Base-by-base conservation (phyloP, 2,329 filamentous ascomycete genomes). In the Phaeosphaeria sp. region DNA sequence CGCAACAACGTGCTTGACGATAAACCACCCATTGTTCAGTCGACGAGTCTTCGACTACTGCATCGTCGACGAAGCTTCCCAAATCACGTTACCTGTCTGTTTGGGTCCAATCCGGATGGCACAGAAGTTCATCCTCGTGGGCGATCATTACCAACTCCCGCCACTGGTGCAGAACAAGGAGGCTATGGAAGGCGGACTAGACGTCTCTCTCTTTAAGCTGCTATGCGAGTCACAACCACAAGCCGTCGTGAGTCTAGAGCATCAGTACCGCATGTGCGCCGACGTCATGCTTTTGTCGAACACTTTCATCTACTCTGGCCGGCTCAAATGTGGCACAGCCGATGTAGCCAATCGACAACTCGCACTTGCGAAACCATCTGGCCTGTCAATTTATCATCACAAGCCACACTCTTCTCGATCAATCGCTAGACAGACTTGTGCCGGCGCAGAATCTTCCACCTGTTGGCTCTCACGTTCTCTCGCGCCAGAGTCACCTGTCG, bases 241-340 rank as follows among this genome's bases (percentile, higher is more conserved):
- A 47, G 93, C 93, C 0, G 93, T 99, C 2, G 92, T 96, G 60
- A 96, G 91, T 62, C 85, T 99, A 1, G 93, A 95, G 69, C 93
- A 97, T 71, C 95, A 99, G 74, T 99, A 99, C 74, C 92, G 95
- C 60, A 99, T 99, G 95, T 97, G 92, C 69, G 91, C 95, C 66
- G 95, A 99, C 60, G 91, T 99, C 59, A 98, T 98, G 94, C 85
- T 89, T 2, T 84, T 99, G 15, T 96, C 92, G 61, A 99, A 97
- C 76, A 91, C 87, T 1, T 85, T 99, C 55, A 97, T 99, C 69
- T 99, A 99, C 79, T 84, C 89, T n/a, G 94, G 93, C 4, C 87
- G 89, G 36, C 84, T 99, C 39, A 94, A 95, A 69, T 99, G 95
- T 72, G 95, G 95, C 22, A 96, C 89, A 4, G 84, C 90, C 47